These are phyloP conservation scores for Ogataea trehalophila DNA, from an alignment of 805 yeast species.

Conservation along the genomic window DNA sequence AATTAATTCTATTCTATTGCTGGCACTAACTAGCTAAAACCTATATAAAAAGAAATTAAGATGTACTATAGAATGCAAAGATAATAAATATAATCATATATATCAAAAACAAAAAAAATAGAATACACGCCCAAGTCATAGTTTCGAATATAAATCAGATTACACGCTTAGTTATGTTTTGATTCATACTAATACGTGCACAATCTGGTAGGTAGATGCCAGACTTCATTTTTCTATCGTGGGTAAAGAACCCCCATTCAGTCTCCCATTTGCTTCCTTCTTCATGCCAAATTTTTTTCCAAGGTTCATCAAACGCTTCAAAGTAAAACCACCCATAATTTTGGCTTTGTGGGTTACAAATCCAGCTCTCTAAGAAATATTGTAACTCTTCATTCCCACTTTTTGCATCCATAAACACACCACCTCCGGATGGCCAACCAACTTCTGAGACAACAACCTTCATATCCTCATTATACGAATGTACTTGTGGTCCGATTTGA, in stretches of 20 bases:
- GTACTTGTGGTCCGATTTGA: constrained; percentile 37
- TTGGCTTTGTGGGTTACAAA: constrained; percentile 38
- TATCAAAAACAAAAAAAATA: not conserved
- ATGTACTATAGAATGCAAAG: not conserved
- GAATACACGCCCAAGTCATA: not conserved
- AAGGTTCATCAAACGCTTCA: constrained; percentile 71
- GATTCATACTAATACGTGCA: not conserved
- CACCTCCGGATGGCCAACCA: constrained; percentile 73
- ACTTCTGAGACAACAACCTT: constrained; percentile 52
- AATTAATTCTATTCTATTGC: not conserved
- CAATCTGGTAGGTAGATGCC: constrained; percentile 39
- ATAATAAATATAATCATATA: not conserved
- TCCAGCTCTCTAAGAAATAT: constrained; percentile 45
- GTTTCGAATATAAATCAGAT: not conserved
- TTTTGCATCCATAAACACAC: constrained; percentile 37
- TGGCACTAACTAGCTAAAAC: constrained; percentile 6
- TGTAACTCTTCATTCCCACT: constrained; percentile 45
- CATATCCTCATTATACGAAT: constrained; percentile 15
- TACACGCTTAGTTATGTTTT: not conserved
- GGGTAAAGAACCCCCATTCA: constrained; percentile 63
- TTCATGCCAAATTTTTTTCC: constrained; percentile 53
- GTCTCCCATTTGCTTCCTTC: constrained; percentile 55
- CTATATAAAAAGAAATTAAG: not conserved
- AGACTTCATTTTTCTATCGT: constrained; percentile 42
- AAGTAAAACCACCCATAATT: constrained; percentile 52